These are phyloP conservation scores for Aspergillus niger DNA, from an alignment of 2,329 filamentous ascomycete genomes.

Conservation along the genomic window DNA sequence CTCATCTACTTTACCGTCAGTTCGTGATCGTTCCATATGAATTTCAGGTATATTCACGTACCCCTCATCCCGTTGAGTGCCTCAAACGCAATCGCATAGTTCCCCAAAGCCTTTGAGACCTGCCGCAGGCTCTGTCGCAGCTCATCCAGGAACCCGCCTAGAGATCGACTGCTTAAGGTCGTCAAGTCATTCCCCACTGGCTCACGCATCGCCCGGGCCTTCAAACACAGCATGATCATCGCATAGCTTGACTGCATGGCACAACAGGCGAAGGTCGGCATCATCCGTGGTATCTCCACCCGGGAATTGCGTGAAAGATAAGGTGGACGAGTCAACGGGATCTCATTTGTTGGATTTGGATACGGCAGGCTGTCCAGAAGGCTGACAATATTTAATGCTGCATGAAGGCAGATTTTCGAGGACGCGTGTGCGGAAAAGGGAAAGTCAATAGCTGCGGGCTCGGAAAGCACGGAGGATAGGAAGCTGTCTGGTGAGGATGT, in stretches of 20 bases:
- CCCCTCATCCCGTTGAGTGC: constrained; percentile 27
- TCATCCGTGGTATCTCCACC: constrained; percentile 25
- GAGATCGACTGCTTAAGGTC: neutral
- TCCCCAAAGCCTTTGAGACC: constrained; percentile 20
- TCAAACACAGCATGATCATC: constrained; percentile 31
- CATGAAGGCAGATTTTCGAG: constrained; percentile 30
- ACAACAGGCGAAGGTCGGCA: constrained; percentile 30
- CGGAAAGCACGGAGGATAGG: constrained; percentile 1
- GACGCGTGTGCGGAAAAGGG: constrained; percentile 30
- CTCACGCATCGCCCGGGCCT: constrained; percentile 14
- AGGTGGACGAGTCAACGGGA: neutral
- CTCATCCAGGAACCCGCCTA: constrained; percentile 21
- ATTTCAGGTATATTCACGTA: constrained; percentile 1
- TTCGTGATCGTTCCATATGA: neutral
- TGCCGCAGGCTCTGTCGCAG: constrained; percentile 21
- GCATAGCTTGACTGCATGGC: constrained; percentile 29
- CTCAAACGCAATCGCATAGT: constrained; percentile 26
- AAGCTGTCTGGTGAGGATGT: neutral
- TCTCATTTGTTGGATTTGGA: constrained; percentile 21
- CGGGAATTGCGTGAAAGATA: constrained; percentile 8
- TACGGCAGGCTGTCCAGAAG: constrained; percentile 30
- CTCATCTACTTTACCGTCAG: constrained; percentile 3
- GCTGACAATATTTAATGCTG: constrained; percentile 30
- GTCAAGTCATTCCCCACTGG: neutral
- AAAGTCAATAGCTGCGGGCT: constrained; percentile 1